Percentiles rank a stretch among this genome's conserved stretches.
These are phyloP conservation scores for Apiospora malaysiana DNA, from an alignment of 2,329 filamentous ascomycete species.

Conservation along the genomic window DNA sequence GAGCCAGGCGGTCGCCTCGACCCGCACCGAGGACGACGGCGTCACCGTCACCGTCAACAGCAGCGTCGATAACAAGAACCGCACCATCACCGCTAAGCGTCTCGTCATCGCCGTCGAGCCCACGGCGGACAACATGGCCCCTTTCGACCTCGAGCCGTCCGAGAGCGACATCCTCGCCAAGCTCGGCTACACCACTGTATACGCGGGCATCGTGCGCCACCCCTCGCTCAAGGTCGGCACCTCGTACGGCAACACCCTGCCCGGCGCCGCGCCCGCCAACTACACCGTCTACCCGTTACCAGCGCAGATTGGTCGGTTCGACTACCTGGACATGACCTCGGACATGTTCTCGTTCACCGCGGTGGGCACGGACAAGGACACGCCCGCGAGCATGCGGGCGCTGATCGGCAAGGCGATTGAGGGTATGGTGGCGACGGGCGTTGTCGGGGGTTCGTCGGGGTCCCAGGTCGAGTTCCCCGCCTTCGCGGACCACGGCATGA, in stretches of 20 bases:
- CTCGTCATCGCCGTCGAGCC: conserved; percentile 14
- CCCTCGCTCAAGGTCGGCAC: conserved; percentile 16
- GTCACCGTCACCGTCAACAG: neutral
- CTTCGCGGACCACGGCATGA: conserved; percentile 1
- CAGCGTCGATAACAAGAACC: neutral
- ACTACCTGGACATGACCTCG: conserved; percentile 38
- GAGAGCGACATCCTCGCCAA: neutral
- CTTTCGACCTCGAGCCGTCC: neutral
- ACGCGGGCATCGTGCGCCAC: conserved; percentile 11
- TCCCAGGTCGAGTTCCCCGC: neutral
- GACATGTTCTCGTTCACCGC: conserved; percentile 41
- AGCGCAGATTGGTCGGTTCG: conserved; percentile 35
- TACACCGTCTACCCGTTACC: conserved; percentile 33
- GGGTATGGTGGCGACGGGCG: conserved; percentile 35
- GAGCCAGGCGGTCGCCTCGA: neutral
- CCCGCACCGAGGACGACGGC: neutral
- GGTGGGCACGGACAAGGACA: conserved; percentile 33
- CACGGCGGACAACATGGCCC: conserved; percentile 1
- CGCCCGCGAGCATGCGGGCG: conserved; percentile 30
- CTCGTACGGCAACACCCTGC: conserved; percentile 31
- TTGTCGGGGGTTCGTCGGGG: neutral
- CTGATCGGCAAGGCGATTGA: conserved; percentile 37
- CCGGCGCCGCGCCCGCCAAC: conserved; percentile 30
- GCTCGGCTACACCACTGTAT: conserved; percentile 8
- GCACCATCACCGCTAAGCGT: neutral